phyloP scores from a whole-genome alignment of 1,284 basidiomycete species.

The Wallemia ichthyophaga region DNA sequence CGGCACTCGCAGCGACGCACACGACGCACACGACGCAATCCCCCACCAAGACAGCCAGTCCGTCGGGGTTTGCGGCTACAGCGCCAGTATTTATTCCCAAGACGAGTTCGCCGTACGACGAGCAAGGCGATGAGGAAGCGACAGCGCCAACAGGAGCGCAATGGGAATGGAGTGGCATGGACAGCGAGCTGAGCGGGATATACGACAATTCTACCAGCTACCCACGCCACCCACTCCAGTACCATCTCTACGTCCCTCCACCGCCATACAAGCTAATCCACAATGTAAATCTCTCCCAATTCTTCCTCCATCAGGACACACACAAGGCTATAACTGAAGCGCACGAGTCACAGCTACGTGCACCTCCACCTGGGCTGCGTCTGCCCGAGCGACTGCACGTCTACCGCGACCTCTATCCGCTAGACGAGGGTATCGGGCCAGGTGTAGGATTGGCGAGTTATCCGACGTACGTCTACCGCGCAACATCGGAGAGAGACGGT shows the following conservation, averaged over 20 bases:
- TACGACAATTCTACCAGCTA: not conserved
- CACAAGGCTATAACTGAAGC: constrained; percentile 3
- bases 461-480: constrained; percentile 52
- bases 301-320: constrained; percentile 5
- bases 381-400: constrained; percentile 69
- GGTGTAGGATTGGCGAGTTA: constrained; percentile 34
- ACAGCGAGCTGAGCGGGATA: not conserved
- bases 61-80: not conserved
- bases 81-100: not conserved
- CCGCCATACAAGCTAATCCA: not conserved
- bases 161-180: not conserved
- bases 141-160: not conserved
- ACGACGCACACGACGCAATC: not conserved
- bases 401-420: constrained; percentile 57
- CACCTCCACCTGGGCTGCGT: constrained; percentile 20
- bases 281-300: not conserved
- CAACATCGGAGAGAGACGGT: constrained; percentile 47
- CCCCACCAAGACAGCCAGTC: not conserved
- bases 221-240: not conserved
- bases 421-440: constrained; percentile 28
- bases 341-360: not conserved
- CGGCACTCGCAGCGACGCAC: not conserved
- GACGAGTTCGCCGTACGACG: not conserved
- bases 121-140: no score
- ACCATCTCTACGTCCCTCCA: not conserved